Evolutionary conservation across 208 protist species (phyloP).

Genomic region (Leishmania gerbilli): DNA sequence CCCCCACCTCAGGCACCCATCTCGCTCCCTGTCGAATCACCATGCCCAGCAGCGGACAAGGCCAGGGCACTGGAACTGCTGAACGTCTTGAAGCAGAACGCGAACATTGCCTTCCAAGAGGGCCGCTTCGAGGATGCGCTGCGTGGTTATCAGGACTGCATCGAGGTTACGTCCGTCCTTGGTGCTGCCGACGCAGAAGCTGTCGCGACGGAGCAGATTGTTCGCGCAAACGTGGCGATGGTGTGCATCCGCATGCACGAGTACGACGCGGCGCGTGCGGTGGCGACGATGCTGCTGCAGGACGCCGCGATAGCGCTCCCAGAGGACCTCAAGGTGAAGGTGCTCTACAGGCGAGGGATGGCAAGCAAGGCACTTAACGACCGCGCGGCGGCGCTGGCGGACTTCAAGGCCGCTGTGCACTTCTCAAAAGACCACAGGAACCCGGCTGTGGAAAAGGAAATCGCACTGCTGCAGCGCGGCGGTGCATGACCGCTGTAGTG

Average conservation of each 20-base stretch:
- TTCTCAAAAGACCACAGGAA: slow-evolving; percentile 64
- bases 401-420: slow-evolving; percentile 68
- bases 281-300: slow-evolving; percentile 81
- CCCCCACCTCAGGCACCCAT: neutral
- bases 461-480: slow-evolving; percentile 36
- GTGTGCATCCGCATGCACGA: slow-evolving; percentile 64
- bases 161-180: slow-evolving; percentile 59
- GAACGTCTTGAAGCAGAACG: slow-evolving; percentile 51
- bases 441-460: slow-evolving; percentile 45
- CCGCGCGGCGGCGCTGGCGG: slow-evolving; percentile 55
- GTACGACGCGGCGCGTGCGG: slow-evolving; percentile 66
- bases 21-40: slow-evolving; percentile 27
- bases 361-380: slow-evolving; percentile 68
- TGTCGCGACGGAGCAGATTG: slow-evolving; percentile 51
- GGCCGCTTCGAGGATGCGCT: slow-evolving; percentile 69
- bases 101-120: slow-evolving; percentile 65
- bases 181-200: slow-evolving; percentile 51
- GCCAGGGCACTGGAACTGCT: slow-evolving; percentile 49
- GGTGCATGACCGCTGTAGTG: neutral
- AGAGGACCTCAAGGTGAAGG: slow-evolving; percentile 71
- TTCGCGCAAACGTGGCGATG: slow-evolving; percentile 77
- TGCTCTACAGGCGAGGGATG: slow-evolving; percentile 74
- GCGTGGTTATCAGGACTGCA: slow-evolving; percentile 70
- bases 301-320: slow-evolving; percentile 37
- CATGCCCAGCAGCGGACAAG: slow-evolving; percentile 23